Conservation (phyloP, 768 basidiomycete genomes). For the Suillus fuscotomentosus region DNA sequence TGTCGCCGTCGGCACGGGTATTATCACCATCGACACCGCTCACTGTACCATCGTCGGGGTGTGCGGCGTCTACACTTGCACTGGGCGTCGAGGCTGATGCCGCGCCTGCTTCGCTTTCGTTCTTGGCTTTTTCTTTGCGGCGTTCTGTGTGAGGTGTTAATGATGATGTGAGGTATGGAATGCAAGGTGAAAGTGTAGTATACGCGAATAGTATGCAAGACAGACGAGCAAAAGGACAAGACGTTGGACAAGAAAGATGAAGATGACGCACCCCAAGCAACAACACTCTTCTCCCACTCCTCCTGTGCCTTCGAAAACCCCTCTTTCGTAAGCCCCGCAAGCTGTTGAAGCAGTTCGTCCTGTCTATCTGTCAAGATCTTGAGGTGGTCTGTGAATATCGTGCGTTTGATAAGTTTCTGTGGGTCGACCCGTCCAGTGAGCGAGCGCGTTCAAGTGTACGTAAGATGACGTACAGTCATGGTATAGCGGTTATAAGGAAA, state of each 20-base stretch:
- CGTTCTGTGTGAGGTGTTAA: slow-evolving; percentile 33
- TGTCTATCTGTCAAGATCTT: slow-evolving; percentile 65
- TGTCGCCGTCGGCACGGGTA: background rate
- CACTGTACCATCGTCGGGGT: slow-evolving; percentile 28
- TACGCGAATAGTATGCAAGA: background rate
- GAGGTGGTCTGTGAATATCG: slow-evolving; percentile 76
- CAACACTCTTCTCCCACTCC: slow-evolving; percentile 72
- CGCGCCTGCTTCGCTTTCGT: slow-evolving; percentile 30
- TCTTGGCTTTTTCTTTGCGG: slow-evolving; percentile 56
- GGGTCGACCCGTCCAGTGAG: background rate
- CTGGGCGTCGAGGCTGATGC: slow-evolving; percentile 27
- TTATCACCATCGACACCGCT: background rate
- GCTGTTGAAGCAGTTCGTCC: slow-evolving; percentile 62
- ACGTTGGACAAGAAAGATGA: background rate
- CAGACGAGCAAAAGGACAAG: background rate
- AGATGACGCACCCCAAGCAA: slow-evolving; percentile 59
- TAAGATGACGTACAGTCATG: slow-evolving; percentile 62
- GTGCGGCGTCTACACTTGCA: slow-evolving; percentile 15
- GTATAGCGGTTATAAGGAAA: slow-evolving; percentile 97
- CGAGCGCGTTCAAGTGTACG: background rate
- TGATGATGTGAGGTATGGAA: background rate
- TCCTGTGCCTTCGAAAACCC: slow-evolving; percentile 70
- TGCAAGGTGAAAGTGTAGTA: background rate
- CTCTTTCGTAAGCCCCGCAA: slow-evolving; percentile 58
- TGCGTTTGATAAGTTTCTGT: slow-evolving; percentile 70